Percentiles rank a stretch among this genome's conserved stretches.
phyloP scores from a whole-genome alignment of 441 rosid genomes.

The Mallotus japonicus region DNA sequence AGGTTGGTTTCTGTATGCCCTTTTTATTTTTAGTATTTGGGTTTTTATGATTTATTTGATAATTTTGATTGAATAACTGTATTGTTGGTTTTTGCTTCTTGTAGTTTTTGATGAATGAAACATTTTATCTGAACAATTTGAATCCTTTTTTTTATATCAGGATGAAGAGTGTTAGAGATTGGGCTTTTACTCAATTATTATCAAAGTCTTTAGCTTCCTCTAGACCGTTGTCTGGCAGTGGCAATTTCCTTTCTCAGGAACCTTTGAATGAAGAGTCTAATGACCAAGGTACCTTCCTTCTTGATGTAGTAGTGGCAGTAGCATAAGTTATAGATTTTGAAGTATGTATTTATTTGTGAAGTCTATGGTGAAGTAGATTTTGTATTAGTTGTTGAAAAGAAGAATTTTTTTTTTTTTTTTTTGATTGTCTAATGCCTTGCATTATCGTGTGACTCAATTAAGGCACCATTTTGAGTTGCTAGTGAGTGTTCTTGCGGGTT shows the following conservation, averaged over 20 bases:
- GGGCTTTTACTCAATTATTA: constrained; percentile 60
- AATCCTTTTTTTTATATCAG: constrained; percentile 20
- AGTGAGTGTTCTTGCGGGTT: background rate
- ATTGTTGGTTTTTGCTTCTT: too few species aligned
- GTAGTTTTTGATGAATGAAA: too few species aligned
- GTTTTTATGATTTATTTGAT: too few species aligned
- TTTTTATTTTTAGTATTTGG: background rate
- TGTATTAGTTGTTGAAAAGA: background rate
- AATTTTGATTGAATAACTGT: too few species aligned
- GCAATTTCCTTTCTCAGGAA: constrained; percentile 39
- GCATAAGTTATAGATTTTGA: background rate
- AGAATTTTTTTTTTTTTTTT: background rate
- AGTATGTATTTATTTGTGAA: background rate
- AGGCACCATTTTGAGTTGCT: background rate
- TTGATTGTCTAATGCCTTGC: background rate
- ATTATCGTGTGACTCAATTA: background rate
- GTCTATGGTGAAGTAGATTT: too few species aligned
- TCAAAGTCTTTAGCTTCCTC: constrained; percentile 57
- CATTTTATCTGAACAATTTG: background rate
- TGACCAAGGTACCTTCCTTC: constrained; percentile 38
- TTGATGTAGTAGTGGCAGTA: too few species aligned
- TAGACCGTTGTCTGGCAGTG: constrained; percentile 51
- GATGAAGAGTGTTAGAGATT: constrained; percentile 84
- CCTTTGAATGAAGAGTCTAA: constrained; percentile 34
- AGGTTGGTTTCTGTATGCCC: background rate